Percentiles rank a stretch among this genome's conserved stretches.
These are phyloP conservation scores for Asclepias syriaca DNA, from an alignment of 257 asterid genomes.

Conservation along the genomic window DNA sequence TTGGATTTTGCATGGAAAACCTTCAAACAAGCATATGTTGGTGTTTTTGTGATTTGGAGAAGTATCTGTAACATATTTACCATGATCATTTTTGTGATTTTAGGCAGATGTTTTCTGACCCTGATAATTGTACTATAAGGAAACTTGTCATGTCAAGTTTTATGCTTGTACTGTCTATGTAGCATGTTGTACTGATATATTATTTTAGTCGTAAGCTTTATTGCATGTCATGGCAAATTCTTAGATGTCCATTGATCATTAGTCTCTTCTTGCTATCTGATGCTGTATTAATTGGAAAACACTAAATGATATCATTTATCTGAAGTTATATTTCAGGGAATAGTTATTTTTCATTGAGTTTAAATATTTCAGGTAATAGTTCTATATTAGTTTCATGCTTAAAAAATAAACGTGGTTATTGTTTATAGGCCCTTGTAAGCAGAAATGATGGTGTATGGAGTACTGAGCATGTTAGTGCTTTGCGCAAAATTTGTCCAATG, in stretches of 20 bases:
- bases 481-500: conserved; percentile 97
- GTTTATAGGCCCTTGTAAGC: conserved; percentile 79
- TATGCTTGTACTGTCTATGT: not conserved
- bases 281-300: not conserved
- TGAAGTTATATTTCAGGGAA: not conserved
- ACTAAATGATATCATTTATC: not conserved
- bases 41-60: not conserved
- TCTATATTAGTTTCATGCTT: conserved; percentile 21
- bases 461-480: conserved; percentile 69
- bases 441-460: conserved; percentile 99
- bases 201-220: not conserved
- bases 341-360: not conserved
- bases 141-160: not conserved
- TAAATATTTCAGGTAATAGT: not conserved
- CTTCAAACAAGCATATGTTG: not conserved
- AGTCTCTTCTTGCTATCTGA: not conserved
- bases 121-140: not conserved
- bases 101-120: not conserved
- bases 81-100: not conserved
- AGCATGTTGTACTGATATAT: not conserved
- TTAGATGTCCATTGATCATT: not conserved
- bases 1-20: not conserved
- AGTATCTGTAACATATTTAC: not conserved
- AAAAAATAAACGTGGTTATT: conserved; percentile 17
- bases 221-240: not conserved